Evolutionary conservation across 2,329 filamentous ascomycete genomes (phyloP), one percentile per base, ranked within the genome.

Genomic region (Monosporascus sp.): DNA sequence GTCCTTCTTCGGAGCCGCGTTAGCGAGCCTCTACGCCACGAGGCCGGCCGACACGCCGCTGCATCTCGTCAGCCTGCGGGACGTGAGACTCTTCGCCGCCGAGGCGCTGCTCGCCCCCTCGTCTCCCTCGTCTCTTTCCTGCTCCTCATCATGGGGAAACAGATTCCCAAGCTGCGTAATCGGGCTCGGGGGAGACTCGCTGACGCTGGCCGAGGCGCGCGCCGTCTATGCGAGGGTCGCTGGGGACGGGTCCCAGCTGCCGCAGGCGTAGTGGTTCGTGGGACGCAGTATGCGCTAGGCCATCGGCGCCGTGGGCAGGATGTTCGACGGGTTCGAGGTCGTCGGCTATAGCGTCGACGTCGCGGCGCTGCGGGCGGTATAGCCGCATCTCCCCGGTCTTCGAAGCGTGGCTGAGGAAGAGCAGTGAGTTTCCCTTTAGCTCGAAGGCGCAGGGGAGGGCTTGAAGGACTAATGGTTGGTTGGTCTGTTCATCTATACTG

Each of bases 301-400:
- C 3, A 53, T 68, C 3, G 55, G 56, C 14, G 66, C 73, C 7
- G 47, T 73, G 3, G 62, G 66, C 5, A 54, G 43, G 5, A 75
- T 73, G 71, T 72, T 73, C 46, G 27, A 40, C 14, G 75, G 66
- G 52, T 74, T 75, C 41, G 67, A 71, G 56, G 58, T 58, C 14
- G 61, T 67, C n/a, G 73, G 72, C n/a, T 75, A 74, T 50, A 70
- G 68, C 0, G 72, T 63, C 3, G 70, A 75, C 60, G 65, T 76
- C 8, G 55, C 53, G 22, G 64, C 61, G 11, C 54, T 69, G 48
- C 62, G 60, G 55, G 52, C 50, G 24, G 58, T 65, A 53, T 60
- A 70, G 47, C 67, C 67, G 9, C 50, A 58, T 7, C 40, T 72
- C 48, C 48, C 65, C 69, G 61, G 58, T 66, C 47, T 69, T 75